phyloP scores from a whole-genome alignment of 2,329 filamentous ascomycete species.

The Ophiostoma ips region DNA sequence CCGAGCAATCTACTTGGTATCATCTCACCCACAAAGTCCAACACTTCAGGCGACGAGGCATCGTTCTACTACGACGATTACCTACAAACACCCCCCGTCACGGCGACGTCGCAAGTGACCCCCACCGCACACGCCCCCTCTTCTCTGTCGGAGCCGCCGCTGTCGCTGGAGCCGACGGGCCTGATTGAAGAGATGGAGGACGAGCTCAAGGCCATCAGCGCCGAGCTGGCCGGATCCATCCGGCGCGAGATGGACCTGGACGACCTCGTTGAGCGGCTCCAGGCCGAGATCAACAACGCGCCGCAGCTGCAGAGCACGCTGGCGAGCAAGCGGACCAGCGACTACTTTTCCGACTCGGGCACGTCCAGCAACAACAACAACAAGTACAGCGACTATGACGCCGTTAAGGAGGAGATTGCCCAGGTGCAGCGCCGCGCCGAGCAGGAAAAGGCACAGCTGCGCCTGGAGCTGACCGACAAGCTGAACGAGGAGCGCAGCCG shows the following conservation, averaged over 20 bases:
- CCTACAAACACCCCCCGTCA: slow-evolving; percentile 31
- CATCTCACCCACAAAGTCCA: slow-evolving; percentile 12
- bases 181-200: slow-evolving; percentile 82
- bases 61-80: slow-evolving; percentile 38
- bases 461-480: slow-evolving; percentile 71
- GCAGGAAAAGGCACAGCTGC: slow-evolving; percentile 79
- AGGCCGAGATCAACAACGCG: slow-evolving; percentile 51
- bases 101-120: slow-evolving; percentile 15
- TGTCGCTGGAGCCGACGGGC: slow-evolving; percentile 25
- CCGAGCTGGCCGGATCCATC: slow-evolving; percentile 84
- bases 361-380: slow-evolving; percentile 61
- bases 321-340: slow-evolving; percentile 69
- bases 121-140: slow-evolving; percentile 14
- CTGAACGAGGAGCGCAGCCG: slow-evolving; percentile 73
- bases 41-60: slow-evolving; percentile 28
- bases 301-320: slow-evolving; percentile 19
- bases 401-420: slow-evolving; percentile 59
- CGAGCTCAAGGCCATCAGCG: slow-evolving; percentile 84
- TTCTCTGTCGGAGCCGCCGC: background rate
- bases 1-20: slow-evolving; percentile 5
- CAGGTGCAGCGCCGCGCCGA: slow-evolving; percentile 71
- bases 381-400: slow-evolving; percentile 55
- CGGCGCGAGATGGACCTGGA: slow-evolving; percentile 92
- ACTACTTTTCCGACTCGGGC: slow-evolving; percentile 96
- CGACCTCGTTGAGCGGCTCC: slow-evolving; percentile 78